Evolutionary conservation across 108 stramenopile genomes (phyloP).

Genomic region (Licmophora abbreviata): DNA sequence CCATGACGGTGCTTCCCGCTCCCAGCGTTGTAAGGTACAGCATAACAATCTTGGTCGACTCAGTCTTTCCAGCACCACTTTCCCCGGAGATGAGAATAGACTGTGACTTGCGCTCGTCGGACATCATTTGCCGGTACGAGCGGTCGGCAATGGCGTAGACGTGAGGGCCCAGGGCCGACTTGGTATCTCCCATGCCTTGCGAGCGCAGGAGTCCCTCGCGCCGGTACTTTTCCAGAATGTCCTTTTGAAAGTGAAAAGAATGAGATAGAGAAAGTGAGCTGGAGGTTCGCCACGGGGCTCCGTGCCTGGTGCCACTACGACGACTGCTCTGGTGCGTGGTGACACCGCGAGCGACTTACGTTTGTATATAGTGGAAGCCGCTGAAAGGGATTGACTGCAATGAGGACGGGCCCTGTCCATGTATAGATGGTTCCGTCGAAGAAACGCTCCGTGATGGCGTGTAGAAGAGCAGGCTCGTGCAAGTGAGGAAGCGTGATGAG

Average conservation of each 20-base stretch:
- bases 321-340: too few relatives aligned
- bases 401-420: conserved; percentile 97
- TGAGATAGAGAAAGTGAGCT: background rate
- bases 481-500: conserved; percentile 94
- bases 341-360: conserved; percentile 39
- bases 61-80: conserved; percentile 93
- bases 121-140: conserved; percentile 89
- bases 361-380: conserved; percentile 85
- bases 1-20: too few relatives aligned
- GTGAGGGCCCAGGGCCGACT: conserved; percentile 80
- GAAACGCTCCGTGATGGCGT: conserved; percentile 85
- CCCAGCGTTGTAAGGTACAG: conserved; percentile 84
- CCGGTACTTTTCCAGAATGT: conserved; percentile 78
- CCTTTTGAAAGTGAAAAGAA: conserved; percentile 27
- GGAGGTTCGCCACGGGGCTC: background rate
- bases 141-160: conserved; percentile 87
- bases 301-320: too few relatives aligned
- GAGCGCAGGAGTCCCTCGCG: conserved; percentile 75
- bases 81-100: conserved; percentile 92
- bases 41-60: conserved; percentile 95
- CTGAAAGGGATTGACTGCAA: conserved; percentile 98
- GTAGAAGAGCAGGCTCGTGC: conserved; percentile 98
- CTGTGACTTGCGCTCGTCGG: conserved; percentile 71
- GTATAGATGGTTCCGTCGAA: conserved; percentile 93
- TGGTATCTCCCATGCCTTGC: conserved; percentile 54